Base-by-base conservation (phyloP, 208 protist species). In the Leptomonas seymouri region DNA sequence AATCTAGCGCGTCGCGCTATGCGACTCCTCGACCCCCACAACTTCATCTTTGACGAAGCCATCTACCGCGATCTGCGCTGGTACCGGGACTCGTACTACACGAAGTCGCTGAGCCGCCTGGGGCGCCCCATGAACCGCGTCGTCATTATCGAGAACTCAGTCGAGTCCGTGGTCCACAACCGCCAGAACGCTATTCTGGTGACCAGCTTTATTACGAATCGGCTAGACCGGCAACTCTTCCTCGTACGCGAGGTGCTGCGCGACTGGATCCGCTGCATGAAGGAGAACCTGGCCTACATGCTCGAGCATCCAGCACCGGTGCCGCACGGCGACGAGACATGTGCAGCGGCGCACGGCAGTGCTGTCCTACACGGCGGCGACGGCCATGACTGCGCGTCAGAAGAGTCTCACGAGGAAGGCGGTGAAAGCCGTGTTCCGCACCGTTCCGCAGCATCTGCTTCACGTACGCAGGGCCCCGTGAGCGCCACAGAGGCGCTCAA, bases 81-180 rank as follows among this genome's bases (percentile, higher is more conserved):
- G 91, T 97, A 93, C 75, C 71, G 85, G 36, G 85, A 93, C 61
- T 63, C 72, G 20, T 84, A 84, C 72, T 95, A 94, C 76, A 93
- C 89, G 8, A 97, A 97, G 76, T 89, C 96, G 45, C 76, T 97
- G 57, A 78, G 81, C 30, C 89, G 83, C 14, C 80, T 97, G 0
- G 93, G 93, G 14, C 85, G 93, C 0, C 27, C 42, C 18, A 76
- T 97, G 63, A 71, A 88, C n/a, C 81, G 81, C 60, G 76, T 84
- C 31, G 84, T 92, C 49, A 95, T 97, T 66, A 80, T 97, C n/a
- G 90, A 97, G 67, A 97, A 97, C 77, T 82, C 87, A n/a, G 79
- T 89, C n/a, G 67, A 80, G n/a, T 93, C 84, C 8, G 91, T 97
- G 21, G 61, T 64, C 31, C 67, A 90, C 46, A 97, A 97, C 70